Conservation (phyloP, 352 stramenopile genomes). For the Globisporangium solare region DNA sequence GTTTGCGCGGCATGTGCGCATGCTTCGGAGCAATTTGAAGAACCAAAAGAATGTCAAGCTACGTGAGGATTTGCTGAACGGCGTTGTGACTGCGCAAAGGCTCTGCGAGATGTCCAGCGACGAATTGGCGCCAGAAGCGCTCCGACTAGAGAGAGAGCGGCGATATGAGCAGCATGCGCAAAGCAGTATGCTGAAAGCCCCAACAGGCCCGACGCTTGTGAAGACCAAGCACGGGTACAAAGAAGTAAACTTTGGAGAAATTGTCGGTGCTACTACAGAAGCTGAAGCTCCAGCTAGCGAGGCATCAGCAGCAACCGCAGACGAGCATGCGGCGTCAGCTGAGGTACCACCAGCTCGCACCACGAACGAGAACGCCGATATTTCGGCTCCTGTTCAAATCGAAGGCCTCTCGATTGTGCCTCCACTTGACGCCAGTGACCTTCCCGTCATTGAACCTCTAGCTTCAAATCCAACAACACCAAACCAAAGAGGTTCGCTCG, state of each 20-base stretch:
- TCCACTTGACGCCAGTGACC: background rate
- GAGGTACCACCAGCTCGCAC: background rate
- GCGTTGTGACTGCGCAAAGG: slow-evolving; percentile 13
- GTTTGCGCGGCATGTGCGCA: slow-evolving; percentile 40
- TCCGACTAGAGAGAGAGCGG: slow-evolving; percentile 41
- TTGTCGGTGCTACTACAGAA: slow-evolving; percentile 6
- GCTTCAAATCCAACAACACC: background rate
- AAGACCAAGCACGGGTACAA: slow-evolving; percentile 59
- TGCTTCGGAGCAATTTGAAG: slow-evolving; percentile 45
- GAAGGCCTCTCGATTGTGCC: slow-evolving; percentile 1
- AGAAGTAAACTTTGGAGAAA: slow-evolving; percentile 29
- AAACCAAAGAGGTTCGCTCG: background rate
- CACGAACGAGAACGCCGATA: background rate
- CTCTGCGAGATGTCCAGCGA: slow-evolving; percentile 48
- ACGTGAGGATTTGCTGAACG: slow-evolving; percentile 30
- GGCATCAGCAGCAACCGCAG: background rate
- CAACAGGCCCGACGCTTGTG: slow-evolving; percentile 22
- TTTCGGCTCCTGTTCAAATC: background rate
- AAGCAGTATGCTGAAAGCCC: slow-evolving; percentile 34
- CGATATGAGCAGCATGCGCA: slow-evolving; percentile 37
- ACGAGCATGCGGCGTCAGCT: background rate
- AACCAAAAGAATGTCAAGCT: slow-evolving; percentile 37
- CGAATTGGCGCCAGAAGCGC: slow-evolving; percentile 40
- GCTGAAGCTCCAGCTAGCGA: slow-evolving; percentile 1
- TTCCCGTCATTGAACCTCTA: background rate